Conservation (phyloP, 495 filamentous ascomycete genomes). For the Filosporella fistucella region DNA sequence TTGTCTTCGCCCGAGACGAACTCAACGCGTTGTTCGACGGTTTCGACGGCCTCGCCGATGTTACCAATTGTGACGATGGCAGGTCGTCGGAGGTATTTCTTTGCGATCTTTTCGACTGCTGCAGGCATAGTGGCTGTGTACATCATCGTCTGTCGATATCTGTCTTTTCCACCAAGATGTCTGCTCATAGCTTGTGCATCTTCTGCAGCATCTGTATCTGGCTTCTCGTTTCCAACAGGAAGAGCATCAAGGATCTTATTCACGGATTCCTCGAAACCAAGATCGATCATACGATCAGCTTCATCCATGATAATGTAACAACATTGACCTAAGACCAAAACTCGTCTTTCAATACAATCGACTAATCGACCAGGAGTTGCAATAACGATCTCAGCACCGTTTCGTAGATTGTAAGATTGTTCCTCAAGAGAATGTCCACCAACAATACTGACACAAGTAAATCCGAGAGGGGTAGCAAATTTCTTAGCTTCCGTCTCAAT, state of each 20-base stretch:
- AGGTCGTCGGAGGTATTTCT: slow-evolving; percentile 90
- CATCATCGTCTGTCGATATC: slow-evolving; percentile 99
- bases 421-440: slow-evolving; percentile 96
- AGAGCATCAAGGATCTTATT: slow-evolving; percentile 99
- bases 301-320: slow-evolving; percentile 98
- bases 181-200: slow-evolving; percentile 78
- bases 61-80: slow-evolving; percentile 95
- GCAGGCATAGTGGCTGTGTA: slow-evolving; percentile 98
- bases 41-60: slow-evolving; percentile 96
- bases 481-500: slow-evolving; percentile 95
- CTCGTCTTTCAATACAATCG: slow-evolving; percentile 91
- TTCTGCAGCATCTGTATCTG: slow-evolving; percentile 91
- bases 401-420: slow-evolving; percentile 87
- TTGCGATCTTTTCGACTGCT: slow-evolving; percentile 90
- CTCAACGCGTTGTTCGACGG: slow-evolving; percentile 95
- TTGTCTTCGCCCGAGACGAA: slow-evolving; percentile 91
- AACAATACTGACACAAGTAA: slow-evolving; percentile 94
- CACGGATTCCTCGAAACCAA: slow-evolving; percentile 95
- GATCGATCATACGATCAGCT: slow-evolving; percentile 98
- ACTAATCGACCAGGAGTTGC: slow-evolving; percentile 96
- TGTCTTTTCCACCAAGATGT: slow-evolving; percentile 75
- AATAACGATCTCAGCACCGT: slow-evolving; percentile 98
- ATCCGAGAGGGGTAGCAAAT: slow-evolving; percentile 86
- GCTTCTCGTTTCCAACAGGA: slow-evolving; percentile 92
- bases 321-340: slow-evolving; percentile 89